Base-by-base conservation (phyloP, 345 rosid species). In the Firmiana major region DNA sequence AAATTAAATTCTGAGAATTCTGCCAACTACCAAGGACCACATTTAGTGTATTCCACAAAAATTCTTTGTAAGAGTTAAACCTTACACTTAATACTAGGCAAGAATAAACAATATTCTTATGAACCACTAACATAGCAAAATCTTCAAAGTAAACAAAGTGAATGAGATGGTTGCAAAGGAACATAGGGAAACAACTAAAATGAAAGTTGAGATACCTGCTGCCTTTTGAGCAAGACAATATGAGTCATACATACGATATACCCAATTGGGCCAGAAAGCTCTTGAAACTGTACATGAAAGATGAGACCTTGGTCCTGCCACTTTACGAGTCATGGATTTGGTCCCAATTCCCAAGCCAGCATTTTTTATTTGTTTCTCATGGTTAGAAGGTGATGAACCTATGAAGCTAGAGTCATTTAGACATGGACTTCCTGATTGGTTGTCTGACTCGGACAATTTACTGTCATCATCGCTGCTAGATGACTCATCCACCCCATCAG, bases 261-360 rank as follows among this genome's bases (percentile, higher is more conserved):
- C 97, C 99, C 99, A 93, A 68, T 75, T 73, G 31, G 99, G 99
- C 95, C 89, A 92, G 87, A 86, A 93, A 62, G 97, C 91, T 84
- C 84, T 89, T 22, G 97, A 79, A 63, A 78, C 81, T 79, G 76
- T 78, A 28, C 85, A 89, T 46, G 90, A 83, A 58, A 82, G 86
- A 80, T 46, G 80, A 55, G 89, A 82, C 72, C 81, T 79, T 71
- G 82, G 76, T 68, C 81, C 81, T 58, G 81, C 73, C 80, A 80
- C 82, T 75, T 79, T 81, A 71, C 75, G 68, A 77, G 79, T 58
- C 83, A 77, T 71, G 42, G 83, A 77, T 70, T 75, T 77, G 72
- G 74, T 79, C 71, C 79, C 81, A 81, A 62, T 58, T 75, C 63
- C 79, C 51, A 78, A 80, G 80, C 51, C 78, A 73, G 68, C 64